Evolutionary conservation across 1,139 yeast species (phyloP), one percentile per base, ranked within the genome.

Genomic region (Debaryomyces fabryi): DNA sequence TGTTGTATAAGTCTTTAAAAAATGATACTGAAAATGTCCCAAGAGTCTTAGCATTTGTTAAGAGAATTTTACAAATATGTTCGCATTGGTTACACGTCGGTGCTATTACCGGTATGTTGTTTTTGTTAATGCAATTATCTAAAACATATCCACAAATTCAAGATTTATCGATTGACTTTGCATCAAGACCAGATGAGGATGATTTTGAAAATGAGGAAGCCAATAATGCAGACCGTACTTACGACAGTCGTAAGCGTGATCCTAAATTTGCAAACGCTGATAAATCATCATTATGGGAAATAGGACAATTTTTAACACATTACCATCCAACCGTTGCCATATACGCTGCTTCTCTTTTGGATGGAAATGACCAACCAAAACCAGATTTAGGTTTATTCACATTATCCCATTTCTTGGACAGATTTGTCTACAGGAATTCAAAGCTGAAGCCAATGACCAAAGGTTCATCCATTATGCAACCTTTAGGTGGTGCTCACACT

Each of bases 401-500:
- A 0, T 75, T 93, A 55, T 76, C 90, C 24, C 98, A 92, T 68
- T 93, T 93, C 80, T 78, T 93, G 72, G 97, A 93, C 68, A 82
- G 96, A 67, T 93, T 95, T 72, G 97, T 95, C 34, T 93, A 93
- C 73, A 87, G 89, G 70, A 91, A 91, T 64, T 91, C 97, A 46
- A 90, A 89, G 71, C 87, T 84, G 60, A 88, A 86, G 68, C 76
- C 85, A 20, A 56, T 57, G 39, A 74, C 86, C 32, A 86, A 88
- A 64, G 98, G 98, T 61, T 76, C 87, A 3, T 89, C 97, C 44
- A 92, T 93, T 65, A 95, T 95, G 98, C 99, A 93, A 74, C 98
- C 99, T 44, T 76, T 95, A 54, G 95, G 97, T 43, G 98, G 98
- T 50, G 81, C 86, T 1, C 90, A 86, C 52, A 85, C 91, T n/a